Base-by-base conservation (phyloP, 768 basidiomycete species). In the Pleurotus ostreatus region DNA sequence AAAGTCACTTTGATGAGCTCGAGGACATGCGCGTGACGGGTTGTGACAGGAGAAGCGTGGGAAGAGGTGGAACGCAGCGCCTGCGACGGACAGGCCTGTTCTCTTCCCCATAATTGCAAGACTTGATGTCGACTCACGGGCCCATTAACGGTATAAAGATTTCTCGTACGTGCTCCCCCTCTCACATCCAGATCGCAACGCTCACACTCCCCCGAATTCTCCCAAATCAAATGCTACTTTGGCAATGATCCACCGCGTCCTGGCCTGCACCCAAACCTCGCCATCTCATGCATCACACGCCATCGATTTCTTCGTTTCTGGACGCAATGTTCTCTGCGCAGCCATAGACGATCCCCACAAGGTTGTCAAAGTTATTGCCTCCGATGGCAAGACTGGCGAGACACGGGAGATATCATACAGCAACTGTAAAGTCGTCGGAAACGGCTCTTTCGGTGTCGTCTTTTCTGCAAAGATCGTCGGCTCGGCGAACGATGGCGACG, bases 371-470 rank as follows among this genome's bases (percentile, higher is more conserved):
- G 97, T 99, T 65, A 80, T 90, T 69, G 96, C 95, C 57, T 92
- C 89, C 60, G 90, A 95, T 66, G 97, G 97, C 74, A 98, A 95
- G 83, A 77, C 87, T 5, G 94, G 92, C 65, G 89, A 91, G 49
- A 87, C 89, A 60, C 81, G 82, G 66, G 89, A 94, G 64, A 85
- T 98, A 66, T 82, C 87, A 47, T 99, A 99, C 78, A 97, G 92
- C 64, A 94, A 92, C 71, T 96, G 91, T 81, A 98, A 97, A 76
- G 92, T 99, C 68, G 91, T 95, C 67, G 97, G 97, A 55, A 98
- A 99, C 68, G 97, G 97, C 72, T 96, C 94, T 57, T 99, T 99
- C 66, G 97, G 97, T 63, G 95, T 99, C 71, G 97, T 99, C 61
- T 98, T 95, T 72, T 92, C 94, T 62, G 96, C 95, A 57, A 93